Evolutionary conservation across 2,329 filamentous ascomycete species (phyloP).

Genomic region (Colletotrichum phormii): DNA sequence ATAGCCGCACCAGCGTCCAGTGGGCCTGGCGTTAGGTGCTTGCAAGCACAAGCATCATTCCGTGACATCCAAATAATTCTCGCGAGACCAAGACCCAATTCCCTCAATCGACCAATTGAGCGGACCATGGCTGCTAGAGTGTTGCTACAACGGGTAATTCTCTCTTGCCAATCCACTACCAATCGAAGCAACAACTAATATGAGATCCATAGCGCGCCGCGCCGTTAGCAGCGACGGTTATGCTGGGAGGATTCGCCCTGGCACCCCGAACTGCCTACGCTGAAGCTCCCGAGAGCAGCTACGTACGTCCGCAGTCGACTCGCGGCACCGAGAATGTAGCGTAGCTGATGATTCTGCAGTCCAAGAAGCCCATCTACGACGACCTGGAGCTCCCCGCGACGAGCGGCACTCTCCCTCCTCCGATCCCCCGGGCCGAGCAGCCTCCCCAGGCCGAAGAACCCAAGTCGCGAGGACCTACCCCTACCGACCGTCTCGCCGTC

Average conservation of each 20-base stretch:
- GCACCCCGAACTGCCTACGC: constrained; percentile 61
- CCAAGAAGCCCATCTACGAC: constrained; percentile 85
- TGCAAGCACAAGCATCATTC: constrained; percentile 36
- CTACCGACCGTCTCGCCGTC: constrained; percentile 87
- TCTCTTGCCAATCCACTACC: background rate
- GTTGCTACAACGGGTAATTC: constrained; percentile 66
- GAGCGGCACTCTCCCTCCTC: constrained; percentile 46
- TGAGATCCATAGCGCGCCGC: constrained; percentile 58
- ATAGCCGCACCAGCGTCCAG: constrained; percentile 40
- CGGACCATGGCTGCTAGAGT: constrained; percentile 70
- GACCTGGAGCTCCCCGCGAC: constrained; percentile 63
- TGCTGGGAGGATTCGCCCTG: constrained; percentile 61
- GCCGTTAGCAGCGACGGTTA: constrained; percentile 65
- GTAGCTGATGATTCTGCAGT: constrained; percentile 44
- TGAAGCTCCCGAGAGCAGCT: constrained; percentile 55
- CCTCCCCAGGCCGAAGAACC: constrained; percentile 39
- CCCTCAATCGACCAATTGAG: constrained; percentile 56
- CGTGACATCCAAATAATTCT: constrained; percentile 39
- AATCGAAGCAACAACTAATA: background rate
- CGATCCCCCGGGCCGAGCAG: constrained; percentile 48
- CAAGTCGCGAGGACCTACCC: constrained; percentile 70
- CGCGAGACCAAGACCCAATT: constrained; percentile 38
- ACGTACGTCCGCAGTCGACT: constrained; percentile 14
- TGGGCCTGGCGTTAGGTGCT: constrained; percentile 27
- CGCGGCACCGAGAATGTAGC: background rate